Percentiles rank a stretch among this genome's conserved stretches.
Evolutionary conservation across 1,139 yeast species (phyloP).

Genomic region (Blastobotrys elegans): DNA sequence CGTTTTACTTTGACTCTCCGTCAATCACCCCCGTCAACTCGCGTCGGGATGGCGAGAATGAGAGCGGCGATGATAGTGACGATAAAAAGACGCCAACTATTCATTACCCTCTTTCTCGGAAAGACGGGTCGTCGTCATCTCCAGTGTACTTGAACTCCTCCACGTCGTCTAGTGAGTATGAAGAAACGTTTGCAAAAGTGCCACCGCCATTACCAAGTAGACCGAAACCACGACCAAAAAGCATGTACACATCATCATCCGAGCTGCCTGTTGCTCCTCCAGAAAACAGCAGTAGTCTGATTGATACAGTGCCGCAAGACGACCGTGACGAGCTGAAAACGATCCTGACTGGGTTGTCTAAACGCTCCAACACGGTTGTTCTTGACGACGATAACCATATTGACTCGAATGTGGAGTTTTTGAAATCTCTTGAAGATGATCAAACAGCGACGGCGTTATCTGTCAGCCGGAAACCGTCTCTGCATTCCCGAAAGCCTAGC

Average conservation of each 20-base stretch:
- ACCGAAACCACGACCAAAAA: constrained; percentile 15
- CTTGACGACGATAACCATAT: constrained; percentile 34
- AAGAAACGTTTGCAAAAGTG: background rate
- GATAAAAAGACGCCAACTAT: background rate
- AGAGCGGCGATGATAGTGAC: background rate
- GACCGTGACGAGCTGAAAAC: constrained; percentile 31
- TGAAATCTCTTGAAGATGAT: constrained; percentile 44
- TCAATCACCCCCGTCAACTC: constrained; percentile 3
- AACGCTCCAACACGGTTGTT: constrained; percentile 32
- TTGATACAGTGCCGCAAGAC: constrained; percentile 22
- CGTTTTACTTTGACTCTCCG: constrained; percentile 18
- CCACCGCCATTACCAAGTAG: background rate
- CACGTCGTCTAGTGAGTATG: background rate
- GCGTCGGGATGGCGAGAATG: background rate
- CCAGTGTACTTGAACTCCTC: background rate
- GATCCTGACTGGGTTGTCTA: constrained; percentile 36
- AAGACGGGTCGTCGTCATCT: background rate
- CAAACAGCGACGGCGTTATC: background rate
- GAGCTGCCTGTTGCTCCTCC: background rate
- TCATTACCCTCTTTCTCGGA: background rate
- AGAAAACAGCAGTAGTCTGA: constrained; percentile 11
- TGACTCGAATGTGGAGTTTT: constrained; percentile 53
- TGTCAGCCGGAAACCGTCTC: background rate
- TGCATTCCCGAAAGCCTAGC: constrained; percentile 27
- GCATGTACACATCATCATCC: constrained; percentile 14